phyloP scores from a whole-genome alignment of 2,329 filamentous ascomycete species.

The Fonsecaea multimorphosa region DNA sequence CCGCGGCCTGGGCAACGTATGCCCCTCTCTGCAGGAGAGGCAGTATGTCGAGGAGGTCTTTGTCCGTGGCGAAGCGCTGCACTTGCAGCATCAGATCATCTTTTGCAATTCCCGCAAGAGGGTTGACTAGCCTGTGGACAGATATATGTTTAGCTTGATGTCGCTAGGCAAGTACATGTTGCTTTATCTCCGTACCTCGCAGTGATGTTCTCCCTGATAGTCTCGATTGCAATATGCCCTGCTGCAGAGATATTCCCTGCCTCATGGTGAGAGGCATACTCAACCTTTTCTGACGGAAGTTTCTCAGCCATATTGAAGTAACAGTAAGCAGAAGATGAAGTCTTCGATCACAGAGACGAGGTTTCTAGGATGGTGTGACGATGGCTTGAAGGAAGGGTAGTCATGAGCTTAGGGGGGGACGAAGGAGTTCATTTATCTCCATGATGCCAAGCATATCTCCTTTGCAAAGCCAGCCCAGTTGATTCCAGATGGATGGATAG shows the following conservation, averaged over 20 bases:
- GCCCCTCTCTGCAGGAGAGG: constrained; percentile 35
- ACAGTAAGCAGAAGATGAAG: neutral
- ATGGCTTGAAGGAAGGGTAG: neutral
- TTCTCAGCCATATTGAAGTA: neutral
- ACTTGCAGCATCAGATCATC: constrained; percentile 43
- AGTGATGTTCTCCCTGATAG: neutral
- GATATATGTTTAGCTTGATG: neutral
- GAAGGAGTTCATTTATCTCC: neutral
- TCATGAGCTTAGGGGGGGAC: neutral
- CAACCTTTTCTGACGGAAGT: neutral
- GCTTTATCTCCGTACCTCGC: neutral
- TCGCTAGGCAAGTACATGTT: neutral
- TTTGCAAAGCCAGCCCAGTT: neutral
- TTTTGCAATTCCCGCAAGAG: constrained; percentile 36
- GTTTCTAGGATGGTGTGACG: neutral
- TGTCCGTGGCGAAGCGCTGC: constrained; percentile 42
- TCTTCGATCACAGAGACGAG: neutral
- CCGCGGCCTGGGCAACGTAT: constrained; percentile 41
- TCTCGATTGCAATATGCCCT: neutral
- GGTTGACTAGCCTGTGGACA: constrained; percentile 37
- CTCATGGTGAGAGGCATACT: neutral
- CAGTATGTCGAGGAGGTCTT: constrained; percentile 17
- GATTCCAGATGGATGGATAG: neutral
- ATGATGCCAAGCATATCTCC: neutral
- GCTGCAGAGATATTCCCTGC: neutral